Base-by-base conservation (phyloP, 2,329 filamentous ascomycete genomes). In the Penicillium brevicompactum region DNA sequence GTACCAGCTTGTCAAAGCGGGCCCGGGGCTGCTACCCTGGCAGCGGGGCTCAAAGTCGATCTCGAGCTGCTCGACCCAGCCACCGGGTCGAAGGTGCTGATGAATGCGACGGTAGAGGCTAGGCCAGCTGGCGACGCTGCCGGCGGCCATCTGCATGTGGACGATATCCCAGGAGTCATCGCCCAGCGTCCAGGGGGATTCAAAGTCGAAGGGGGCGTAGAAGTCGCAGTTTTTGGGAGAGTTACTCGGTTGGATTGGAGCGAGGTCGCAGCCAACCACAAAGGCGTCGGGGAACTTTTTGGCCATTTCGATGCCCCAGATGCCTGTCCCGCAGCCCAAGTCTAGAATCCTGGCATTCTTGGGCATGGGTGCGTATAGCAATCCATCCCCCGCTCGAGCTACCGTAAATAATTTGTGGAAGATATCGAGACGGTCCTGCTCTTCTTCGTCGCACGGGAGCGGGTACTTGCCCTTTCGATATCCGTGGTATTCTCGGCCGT, bases 231-330 rank as follows among this genome's bases (percentile, higher is more conserved):
- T 90, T 21, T 80, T 79, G 1, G 89, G 89, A 44, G 91, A 90
- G 55, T 90, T 93, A 64, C 67, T 51, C 10, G 85, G 85, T 66
- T 87, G 86, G 55, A 87, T 86, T 48, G 82, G 79, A 40, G 82
- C 80, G 21, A 89, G 74, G 67, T 89, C 86, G 24, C 87, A 70
- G 22, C 85, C 86, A 22, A 82, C 70, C 47, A 88, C 84, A 70
- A 85, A 82, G 49, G 84, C 81, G 18, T 82, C 67, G 11, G 78
- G 78, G 67, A 84, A 87, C 70, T 80, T 80, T 83, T 89, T 87
- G 59, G 89, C 89, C 76, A 96, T 88, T 63, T 93, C 89, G 65
- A 95, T 90, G 40, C 89, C 85, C 93, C 93, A 97, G 58, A 96
- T 93, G 38, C 91, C 92, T 1, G 91, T 96, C 18, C 92, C 93